Percentiles rank a stretch among this genome's conserved stretches.
These are phyloP conservation scores for Nannochloropsis oceanica DNA, from an alignment of 108 stramenopile species.

Conservation along the genomic window DNA sequence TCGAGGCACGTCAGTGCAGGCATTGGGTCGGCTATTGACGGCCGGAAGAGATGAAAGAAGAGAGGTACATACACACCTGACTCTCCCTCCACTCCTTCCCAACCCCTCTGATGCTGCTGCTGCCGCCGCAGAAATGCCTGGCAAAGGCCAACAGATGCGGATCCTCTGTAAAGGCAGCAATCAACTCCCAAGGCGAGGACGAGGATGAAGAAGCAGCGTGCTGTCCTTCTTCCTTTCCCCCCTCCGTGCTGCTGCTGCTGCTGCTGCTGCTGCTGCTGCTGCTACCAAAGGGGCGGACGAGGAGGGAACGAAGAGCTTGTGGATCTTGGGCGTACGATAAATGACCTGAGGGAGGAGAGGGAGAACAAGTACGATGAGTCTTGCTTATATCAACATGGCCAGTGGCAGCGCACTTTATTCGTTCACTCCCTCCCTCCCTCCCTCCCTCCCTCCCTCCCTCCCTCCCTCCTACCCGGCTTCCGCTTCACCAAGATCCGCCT, in stretches of 20 bases:
- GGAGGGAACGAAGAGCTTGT: conserved; percentile 23
- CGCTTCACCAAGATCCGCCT: conserved; percentile 59
- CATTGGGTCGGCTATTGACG: not conserved
- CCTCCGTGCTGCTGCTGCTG: too few relatives aligned
- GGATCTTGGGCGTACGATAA: conserved; percentile 1
- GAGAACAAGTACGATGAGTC: not conserved
- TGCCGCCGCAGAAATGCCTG: conserved; percentile 47
- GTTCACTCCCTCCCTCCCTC: not conserved
- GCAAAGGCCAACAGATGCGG: conserved; percentile 47
- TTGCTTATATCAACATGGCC: not conserved
- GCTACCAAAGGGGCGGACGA: conserved; percentile 15
- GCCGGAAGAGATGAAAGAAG: not conserved
- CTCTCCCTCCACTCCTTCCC: conserved; percentile 3
- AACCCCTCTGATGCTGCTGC: not conserved
- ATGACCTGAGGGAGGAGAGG: conserved; percentile 17
- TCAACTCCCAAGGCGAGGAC: conserved; percentile 23
- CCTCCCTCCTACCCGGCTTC: conserved; percentile 40
- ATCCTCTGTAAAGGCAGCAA: conserved; percentile 60
- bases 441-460: not conserved
- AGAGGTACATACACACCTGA: not conserved
- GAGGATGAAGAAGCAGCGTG: not conserved
- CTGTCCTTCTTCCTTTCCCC: not conserved
- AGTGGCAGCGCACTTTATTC: not conserved
- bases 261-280: not conserved
- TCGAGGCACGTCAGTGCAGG: not conserved